These are phyloP conservation scores for Trichophyton schoenleinii DNA, from an alignment of 2,329 filamentous ascomycete species.

Conservation along the genomic window DNA sequence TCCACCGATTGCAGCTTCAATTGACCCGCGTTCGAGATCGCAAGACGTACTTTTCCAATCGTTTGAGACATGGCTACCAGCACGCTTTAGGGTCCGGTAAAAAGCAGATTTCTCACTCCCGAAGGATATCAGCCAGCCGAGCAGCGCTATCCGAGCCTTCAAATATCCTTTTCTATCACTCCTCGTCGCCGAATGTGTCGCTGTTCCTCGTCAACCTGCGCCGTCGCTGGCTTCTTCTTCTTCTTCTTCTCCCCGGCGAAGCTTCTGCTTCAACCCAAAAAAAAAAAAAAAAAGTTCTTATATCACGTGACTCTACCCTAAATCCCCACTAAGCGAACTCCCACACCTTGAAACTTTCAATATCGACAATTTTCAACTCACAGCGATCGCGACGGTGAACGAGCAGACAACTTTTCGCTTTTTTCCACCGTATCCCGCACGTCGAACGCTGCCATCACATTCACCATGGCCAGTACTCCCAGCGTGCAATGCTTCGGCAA, in stretches of 20 bases:
- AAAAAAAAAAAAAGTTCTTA: neutral
- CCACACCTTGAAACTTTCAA: conserved; percentile 23
- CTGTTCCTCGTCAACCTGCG: neutral
- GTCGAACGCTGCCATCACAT: conserved; percentile 19
- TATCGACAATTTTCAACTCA: conserved; percentile 17
- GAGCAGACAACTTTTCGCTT: conserved; percentile 15
- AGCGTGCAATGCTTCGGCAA: conserved; percentile 98
- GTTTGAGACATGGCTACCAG: conserved; percentile 2
- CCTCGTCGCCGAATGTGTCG: neutral
- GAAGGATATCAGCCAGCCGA: neutral
- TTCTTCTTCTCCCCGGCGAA: neutral
- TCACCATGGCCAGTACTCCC: conserved; percentile 64
- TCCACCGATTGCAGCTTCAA: neutral
- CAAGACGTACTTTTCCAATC: conserved; percentile 2
- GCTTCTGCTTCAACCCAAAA: neutral
- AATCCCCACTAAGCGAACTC: conserved; percentile 32
- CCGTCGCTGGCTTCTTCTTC: neutral
- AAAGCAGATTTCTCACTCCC: neutral
- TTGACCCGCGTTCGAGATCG: neutral
- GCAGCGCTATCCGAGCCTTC: neutral
- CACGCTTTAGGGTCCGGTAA: neutral
- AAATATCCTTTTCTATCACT: too few relatives aligned
- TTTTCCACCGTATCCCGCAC: conserved; percentile 25
- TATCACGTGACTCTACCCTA: conserved; percentile 22
- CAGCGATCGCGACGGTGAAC: conserved; percentile 24